Percentiles rank a stretch among this genome's conserved stretches.
These are phyloP conservation scores for Cryphonectria naterciae DNA, from an alignment of 2,329 filamentous ascomycete genomes.

Conservation along the genomic window DNA sequence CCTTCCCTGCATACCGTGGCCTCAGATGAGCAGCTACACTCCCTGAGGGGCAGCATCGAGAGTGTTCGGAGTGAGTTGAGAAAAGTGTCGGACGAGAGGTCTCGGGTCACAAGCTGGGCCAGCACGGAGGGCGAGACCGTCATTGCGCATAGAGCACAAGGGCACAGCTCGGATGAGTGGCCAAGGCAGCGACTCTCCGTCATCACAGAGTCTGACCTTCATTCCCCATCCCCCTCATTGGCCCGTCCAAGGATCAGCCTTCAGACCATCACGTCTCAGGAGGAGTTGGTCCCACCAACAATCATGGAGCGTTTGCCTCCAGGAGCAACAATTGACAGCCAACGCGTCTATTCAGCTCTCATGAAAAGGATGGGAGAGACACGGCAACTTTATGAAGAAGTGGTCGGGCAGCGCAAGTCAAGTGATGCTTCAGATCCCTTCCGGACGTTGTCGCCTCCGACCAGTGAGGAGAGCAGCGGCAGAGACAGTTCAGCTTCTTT, in stretches of 20 bases:
- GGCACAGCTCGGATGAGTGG: slow-evolving; percentile 45
- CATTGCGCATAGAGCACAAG: slow-evolving; percentile 46
- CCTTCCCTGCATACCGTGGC: slow-evolving; percentile 55
- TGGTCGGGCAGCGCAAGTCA: slow-evolving; percentile 31
- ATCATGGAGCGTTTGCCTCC: slow-evolving; percentile 26
- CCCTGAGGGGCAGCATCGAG: slow-evolving; percentile 59
- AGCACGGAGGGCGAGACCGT: slow-evolving; percentile 64
- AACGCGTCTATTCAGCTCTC: slow-evolving; percentile 67
- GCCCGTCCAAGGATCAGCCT: slow-evolving; percentile 35
- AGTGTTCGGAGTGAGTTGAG: slow-evolving; percentile 47
- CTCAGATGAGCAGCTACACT: slow-evolving; percentile 51
- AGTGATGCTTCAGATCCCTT: slow-evolving; percentile 30
- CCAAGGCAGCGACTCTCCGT: slow-evolving; percentile 64
- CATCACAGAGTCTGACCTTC: slow-evolving; percentile 61
- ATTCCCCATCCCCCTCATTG: slow-evolving; percentile 46
- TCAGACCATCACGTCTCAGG: slow-evolving; percentile 34
- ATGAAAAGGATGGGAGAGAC: slow-evolving; percentile 57
- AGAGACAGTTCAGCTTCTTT: background rate
- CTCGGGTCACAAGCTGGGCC: slow-evolving; percentile 75
- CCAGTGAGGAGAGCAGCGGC: slow-evolving; percentile 15
- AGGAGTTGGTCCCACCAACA: slow-evolving; percentile 18
- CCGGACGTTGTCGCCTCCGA: slow-evolving; percentile 24
- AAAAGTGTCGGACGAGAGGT: slow-evolving; percentile 54
- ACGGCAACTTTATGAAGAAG: slow-evolving; percentile 33
- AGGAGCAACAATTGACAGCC: slow-evolving; percentile 52